phyloP scores from a whole-genome alignment of 345 rosid genomes.

The Syzygium oleosum region DNA sequence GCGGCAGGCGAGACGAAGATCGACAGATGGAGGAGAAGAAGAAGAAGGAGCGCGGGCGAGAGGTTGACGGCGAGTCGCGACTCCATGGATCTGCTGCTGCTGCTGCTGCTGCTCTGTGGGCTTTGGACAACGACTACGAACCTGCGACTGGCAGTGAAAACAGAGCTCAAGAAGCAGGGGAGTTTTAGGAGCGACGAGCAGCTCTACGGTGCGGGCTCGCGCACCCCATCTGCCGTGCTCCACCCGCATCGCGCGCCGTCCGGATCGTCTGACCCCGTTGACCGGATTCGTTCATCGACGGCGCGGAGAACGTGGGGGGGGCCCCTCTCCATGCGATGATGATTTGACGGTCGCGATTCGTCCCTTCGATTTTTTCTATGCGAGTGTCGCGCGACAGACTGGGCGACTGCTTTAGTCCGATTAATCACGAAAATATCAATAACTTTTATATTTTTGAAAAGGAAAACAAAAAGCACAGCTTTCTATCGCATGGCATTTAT shows the following conservation, averaged over 20 bases:
- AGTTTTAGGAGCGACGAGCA: neutral
- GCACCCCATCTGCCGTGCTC: neutral
- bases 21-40: neutral
- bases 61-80: neutral
- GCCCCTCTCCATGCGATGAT: neutral
- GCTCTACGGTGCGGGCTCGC: neutral
- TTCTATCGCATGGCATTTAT: too few relatives aligned
- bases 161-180: too few relatives aligned
- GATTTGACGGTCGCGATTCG: neutral
- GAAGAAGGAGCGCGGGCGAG: neutral
- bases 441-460: too few relatives aligned
- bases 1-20: neutral
- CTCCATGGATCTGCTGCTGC: neutral
- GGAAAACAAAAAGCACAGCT: too few relatives aligned
- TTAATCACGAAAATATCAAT: neutral
- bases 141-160: neutral
- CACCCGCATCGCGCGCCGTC: neutral
- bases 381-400: too few relatives aligned
- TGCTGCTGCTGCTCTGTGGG: neutral
- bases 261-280: neutral
- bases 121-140: neutral
- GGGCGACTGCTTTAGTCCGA: too few relatives aligned
- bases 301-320: neutral
- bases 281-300: neutral
- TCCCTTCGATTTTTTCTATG: neutral